phyloP scores from a whole-genome alignment of 257 asterid genomes.

The Solanum etuberosum region DNA sequence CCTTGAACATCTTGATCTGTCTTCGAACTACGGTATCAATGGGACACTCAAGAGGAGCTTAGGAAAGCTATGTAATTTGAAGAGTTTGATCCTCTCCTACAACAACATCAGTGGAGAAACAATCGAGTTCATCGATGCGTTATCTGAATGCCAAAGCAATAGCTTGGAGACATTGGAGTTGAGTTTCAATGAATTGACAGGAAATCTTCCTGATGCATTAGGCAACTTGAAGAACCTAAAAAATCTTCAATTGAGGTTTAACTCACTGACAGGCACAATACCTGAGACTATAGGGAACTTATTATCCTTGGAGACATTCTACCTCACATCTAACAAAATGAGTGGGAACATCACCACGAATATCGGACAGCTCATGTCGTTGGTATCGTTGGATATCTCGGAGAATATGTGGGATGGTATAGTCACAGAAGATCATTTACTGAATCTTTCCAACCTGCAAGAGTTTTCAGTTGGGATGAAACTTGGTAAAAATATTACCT shows the following conservation, averaged over 20 bases:
- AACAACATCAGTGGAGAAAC: slow-evolving; percentile 9
- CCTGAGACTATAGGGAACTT: slow-evolving; percentile 17
- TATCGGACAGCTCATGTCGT: slow-evolving; percentile 17
- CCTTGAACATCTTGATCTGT: slow-evolving; percentile 16
- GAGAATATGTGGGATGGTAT: slow-evolving; percentile 24
- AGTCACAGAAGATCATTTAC: slow-evolving; percentile 24
- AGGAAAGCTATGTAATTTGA: slow-evolving; percentile 14
- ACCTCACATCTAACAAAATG: slow-evolving; percentile 17
- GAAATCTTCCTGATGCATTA: slow-evolving; percentile 11
- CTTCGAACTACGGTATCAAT: slow-evolving; percentile 2
- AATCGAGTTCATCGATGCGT: slow-evolving; percentile 1
- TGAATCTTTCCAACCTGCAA: slow-evolving; percentile 16
- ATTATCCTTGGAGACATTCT: slow-evolving; percentile 12
- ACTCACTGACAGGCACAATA: slow-evolving; percentile 20
- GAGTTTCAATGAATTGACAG: slow-evolving; percentile 5
- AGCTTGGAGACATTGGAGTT: slow-evolving; percentile 10
- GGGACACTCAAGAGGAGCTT: slow-evolving; percentile 10
- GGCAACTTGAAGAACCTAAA: slow-evolving; percentile 10
- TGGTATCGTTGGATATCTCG: slow-evolving; percentile 6
- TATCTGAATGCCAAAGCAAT: slow-evolving; percentile 12
- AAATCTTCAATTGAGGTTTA: slow-evolving; percentile 2
- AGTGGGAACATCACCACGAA: slow-evolving; percentile 15
- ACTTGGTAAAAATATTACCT: not conserved
- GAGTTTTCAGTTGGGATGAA: slow-evolving; percentile 12
- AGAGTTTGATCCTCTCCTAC: not conserved